phyloP scores from a whole-genome alignment of 352 stramenopile species.

The Plasmopara viticola region DNA sequence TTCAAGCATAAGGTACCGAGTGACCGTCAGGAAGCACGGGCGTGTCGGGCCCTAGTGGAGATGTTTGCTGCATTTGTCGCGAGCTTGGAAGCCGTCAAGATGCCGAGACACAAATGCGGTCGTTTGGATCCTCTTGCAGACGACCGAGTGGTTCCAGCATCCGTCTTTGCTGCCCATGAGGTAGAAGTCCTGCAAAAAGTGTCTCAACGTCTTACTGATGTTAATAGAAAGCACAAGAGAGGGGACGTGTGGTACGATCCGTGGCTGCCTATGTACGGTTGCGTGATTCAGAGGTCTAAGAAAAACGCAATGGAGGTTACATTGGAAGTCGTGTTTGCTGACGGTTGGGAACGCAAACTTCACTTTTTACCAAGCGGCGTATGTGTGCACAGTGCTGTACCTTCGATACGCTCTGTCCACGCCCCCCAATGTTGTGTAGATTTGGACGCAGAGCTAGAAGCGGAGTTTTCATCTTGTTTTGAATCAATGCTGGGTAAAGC shows the following conservation, averaged over 20 bases:
- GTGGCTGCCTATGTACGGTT: conserved; percentile 50
- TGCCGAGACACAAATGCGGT: conserved; percentile 8
- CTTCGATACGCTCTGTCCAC: conserved; percentile 15
- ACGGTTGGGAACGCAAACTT: conserved; percentile 31
- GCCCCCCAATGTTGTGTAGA: conserved; percentile 20
- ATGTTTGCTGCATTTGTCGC: conserved; percentile 10
- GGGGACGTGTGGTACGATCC: conserved; percentile 27
- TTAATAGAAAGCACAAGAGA: conserved; percentile 5
- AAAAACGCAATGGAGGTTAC: conserved; percentile 14
- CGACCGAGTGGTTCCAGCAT: conserved; percentile 20
- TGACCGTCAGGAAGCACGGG: conserved; percentile 15
- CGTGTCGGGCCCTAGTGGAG: not conserved
- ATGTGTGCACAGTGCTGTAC: conserved; percentile 34
- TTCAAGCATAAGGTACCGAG: conserved; percentile 40
- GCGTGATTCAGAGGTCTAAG: conserved; percentile 26
- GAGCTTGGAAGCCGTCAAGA: conserved; percentile 2
- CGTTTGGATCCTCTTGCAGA: conserved; percentile 13
- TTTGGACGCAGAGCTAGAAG: conserved; percentile 13
- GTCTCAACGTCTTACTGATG: conserved; percentile 7
- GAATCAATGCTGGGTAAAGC: conserved; percentile 25
- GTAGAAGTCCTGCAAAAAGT: conserved; percentile 13
- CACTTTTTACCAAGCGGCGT: conserved; percentile 27
- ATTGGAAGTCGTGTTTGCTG: conserved; percentile 36
- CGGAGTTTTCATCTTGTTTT: conserved; percentile 11
- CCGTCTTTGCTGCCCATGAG: conserved; percentile 25